Base-by-base conservation (phyloP, 352 stramenopile species). In the Globisporangium abappressorium region DNA sequence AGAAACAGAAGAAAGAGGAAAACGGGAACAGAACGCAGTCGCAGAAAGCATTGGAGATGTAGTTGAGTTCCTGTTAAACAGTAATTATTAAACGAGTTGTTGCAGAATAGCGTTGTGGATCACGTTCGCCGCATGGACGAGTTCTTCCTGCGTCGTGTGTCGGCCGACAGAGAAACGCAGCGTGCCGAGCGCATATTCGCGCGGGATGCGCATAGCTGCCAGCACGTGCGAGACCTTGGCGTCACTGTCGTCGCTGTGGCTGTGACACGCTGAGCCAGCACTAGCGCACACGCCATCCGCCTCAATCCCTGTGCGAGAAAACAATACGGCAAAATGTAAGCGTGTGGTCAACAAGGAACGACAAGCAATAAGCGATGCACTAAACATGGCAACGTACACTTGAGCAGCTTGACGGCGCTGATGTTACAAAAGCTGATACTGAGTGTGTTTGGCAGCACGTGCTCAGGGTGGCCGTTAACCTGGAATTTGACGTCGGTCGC, bases 391-490 rank as follows among this genome's bases (percentile, higher is more conserved):
- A 22, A 74, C 83, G 58, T 61, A 92, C 84, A 73, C n/a, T 78
- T 65, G 0, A 99, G 84, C n/a, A 99, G 73, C 53, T 76, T 72
- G 36, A 85, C 73, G 24, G 94, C 95, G 18, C 85, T 78, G 41
- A 98, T 73, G 70, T 91, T 82, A 55, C 85, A 76, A 66, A 99
- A 91, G 53, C 93, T 94, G 56, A 99, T 92, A 67, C 92, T 99
- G 26, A 99, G 84, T 24, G 97, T 99, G 82, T 99, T 99, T 3
- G 97, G 97, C 38, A 99, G 81, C 64, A 92, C 78, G 7, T 83
- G 54, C 47, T 90, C 75, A 2, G 80, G 78, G 26, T 95, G 92
- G 47, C 92, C 94, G 69, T 99, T 98, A 8, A 90, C 79, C 62
- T 79, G 78, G 65, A 96, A 85, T 58, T 72, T 75, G 47, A 94